A percentile compares a stretch with the other conserved stretches of the same genome.
phyloP scores from a whole-genome alignment of 345 rosid species.

The Gossypium longicalyx region DNA sequence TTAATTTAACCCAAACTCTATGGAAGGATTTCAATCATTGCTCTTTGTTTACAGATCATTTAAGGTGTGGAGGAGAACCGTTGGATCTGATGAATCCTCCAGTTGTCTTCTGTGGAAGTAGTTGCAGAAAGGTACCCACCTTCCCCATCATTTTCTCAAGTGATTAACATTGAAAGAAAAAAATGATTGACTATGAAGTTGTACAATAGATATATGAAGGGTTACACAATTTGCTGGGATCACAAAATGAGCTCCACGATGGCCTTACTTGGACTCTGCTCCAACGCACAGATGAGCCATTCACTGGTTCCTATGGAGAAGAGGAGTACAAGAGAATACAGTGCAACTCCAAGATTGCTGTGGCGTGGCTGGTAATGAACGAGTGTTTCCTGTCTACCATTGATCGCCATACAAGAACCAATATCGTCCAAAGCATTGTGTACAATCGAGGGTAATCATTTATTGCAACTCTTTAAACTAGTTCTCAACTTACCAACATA shows the following conservation, averaged over 20 bases:
- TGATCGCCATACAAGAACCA: slow-evolving; percentile 7
- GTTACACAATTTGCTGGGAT: background rate
- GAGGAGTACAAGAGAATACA: background rate
- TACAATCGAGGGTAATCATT: slow-evolving; percentile 11
- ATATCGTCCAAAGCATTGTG: slow-evolving; percentile 10
- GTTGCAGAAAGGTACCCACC: slow-evolving; percentile 22
- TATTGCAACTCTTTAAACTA: background rate
- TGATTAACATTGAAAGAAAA: background rate
- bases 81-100: slow-evolving; percentile 9
- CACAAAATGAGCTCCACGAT: background rate
- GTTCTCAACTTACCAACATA: background rate
- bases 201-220: slow-evolving; percentile 4
- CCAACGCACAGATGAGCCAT: background rate
- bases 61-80: background rate
- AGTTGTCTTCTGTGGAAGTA: slow-evolving; percentile 8
- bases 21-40: background rate
- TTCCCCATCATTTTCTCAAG: background rate
- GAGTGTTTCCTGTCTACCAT: background rate
- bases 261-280: slow-evolving; percentile 17
- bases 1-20: background rate
- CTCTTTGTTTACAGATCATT: slow-evolving; percentile 14
- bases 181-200: background rate
- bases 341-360: slow-evolving; percentile 16
- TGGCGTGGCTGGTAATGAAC: slow-evolving; percentile 17
- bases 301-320: background rate